Evolutionary conservation across 106 monocot genomes (phyloP), one percentile per base, ranked within the genome.

Genomic region (Acorus calamus): DNA sequence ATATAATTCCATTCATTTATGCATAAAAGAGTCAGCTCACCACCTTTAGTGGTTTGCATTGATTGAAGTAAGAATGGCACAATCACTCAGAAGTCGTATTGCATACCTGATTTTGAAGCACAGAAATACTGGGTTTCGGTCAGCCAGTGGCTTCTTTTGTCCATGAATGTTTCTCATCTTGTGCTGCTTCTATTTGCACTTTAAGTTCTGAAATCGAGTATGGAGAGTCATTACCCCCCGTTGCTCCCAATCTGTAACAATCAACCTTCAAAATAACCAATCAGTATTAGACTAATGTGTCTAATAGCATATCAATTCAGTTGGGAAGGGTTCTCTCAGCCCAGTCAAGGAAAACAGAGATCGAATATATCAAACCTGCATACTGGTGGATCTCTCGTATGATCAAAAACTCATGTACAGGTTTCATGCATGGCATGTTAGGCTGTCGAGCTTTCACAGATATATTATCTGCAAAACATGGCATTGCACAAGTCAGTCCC

Each of bases 341-440:
- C 28, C 28, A 28, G 28, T 28, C 28, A 28, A 4, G 11, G 4
- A 50, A 12, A 49, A 52, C 13, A 49, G 56, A 46, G 11, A 13
- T 50, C 28, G 13, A 41, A 9, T 62, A 60, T 50, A 41, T 3
- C 11, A 50, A 71, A 10, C 63, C 6, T 28, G 6, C 59, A 70
- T 63, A 98, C 96, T 85, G 87, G 10, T 46, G 64, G 52, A 8
- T 63, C 83, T 78, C 71, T 79, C 64, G 87, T 66, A 57, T 74
- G 47, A 80, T 91, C 85, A 60, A 69, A 64, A 55, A 88, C 60
- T 3, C 91, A 98, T 50, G 80, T 64, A 71, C 91, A 98, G 48
- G 96, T 88, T 62, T 91, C 85, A 85, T 13, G 96, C 92, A 63
- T 98, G 96, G 66, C 96, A 98, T 50, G 87, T 85, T 14, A 91